Base-by-base conservation (phyloP, 148 eudicot genomes). In the Rhododendron molle region DNA sequence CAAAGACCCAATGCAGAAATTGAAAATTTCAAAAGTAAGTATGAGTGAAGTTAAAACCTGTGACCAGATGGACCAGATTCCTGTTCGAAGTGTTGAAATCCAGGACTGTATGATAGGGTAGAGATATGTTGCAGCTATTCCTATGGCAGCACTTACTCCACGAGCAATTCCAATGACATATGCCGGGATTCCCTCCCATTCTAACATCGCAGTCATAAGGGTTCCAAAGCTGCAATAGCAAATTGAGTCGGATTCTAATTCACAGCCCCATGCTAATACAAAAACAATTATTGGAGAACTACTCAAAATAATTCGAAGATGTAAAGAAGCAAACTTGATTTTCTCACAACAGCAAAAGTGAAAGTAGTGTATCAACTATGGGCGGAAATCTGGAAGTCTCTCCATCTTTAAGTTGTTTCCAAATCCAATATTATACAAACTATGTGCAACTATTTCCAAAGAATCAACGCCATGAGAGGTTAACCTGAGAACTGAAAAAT, bases 61-160 rank as follows among this genome's bases (percentile, higher is more conserved):
- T 88, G 94, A 94, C 99, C 99, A 96, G 87, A 95, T 91, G 65
- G 99, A 93, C 99, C 99, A 96, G 81, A 96, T 91, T 84, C 99
- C 99, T 21, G 98, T 94, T 83, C 98, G 89, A 44, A 95, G 91
- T 20, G 94, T 91, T 47, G 96, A 91, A 76, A 95, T 91, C 14
- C 87, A 93, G 67, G 96, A 92, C 83, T 95, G 91, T 50, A 96
- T 49, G 43, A 93, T 43, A 5, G 99, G 99, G 88, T 95, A 96
- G 58, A 91, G 65, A 88, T 91, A 96, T 5, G 99, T 96, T 77
- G 98, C 98, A 14, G 91, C 80, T 86, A 96, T 94, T 84, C 99
- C 99, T 44, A 96, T 86, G 56, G 88, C 89, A 73, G 99, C 99
- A 58, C 97, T 95, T 85, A 96, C 62, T 82, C 99, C 98, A 60